phyloP scores from a whole-genome alignment of 805 yeast species.

The Saccharomyces kudriavzevii region DNA sequence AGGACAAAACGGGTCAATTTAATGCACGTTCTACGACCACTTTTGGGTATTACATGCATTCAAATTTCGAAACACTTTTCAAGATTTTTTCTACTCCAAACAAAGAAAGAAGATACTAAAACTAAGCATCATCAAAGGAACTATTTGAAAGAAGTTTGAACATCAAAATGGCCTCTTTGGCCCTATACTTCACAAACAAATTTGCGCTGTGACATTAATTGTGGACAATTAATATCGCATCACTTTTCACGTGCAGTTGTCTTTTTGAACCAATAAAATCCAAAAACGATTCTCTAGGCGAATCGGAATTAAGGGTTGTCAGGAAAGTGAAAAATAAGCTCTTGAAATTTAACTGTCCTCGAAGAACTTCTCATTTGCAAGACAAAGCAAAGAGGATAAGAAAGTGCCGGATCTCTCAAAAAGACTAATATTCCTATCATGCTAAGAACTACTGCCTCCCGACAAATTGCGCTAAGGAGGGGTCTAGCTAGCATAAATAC shows the following conservation, averaged over 20 bases:
- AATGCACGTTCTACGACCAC: too few relatives aligned
- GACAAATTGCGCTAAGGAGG: background rate
- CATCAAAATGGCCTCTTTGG: background rate
- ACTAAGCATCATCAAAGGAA: too few relatives aligned
- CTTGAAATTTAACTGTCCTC: background rate
- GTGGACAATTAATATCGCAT: background rate
- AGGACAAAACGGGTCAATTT: too few relatives aligned
- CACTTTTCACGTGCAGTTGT: background rate
- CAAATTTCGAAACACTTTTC: too few relatives aligned
- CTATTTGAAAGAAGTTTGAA: background rate
- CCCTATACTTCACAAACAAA: background rate
- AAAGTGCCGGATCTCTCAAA: background rate
- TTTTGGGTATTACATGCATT: too few relatives aligned
- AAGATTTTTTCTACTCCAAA: too few relatives aligned
- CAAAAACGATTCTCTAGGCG: background rate
- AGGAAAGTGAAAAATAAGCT: background rate
- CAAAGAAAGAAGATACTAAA: too few relatives aligned
- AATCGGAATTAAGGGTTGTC: background rate
- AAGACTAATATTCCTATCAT: background rate
- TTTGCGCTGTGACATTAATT: background rate
- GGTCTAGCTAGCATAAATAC: constrained; percentile 11
- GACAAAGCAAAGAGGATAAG: background rate
- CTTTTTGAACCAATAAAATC: background rate
- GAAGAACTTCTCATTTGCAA: background rate
- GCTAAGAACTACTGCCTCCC: background rate